Evolutionary conservation across 2,329 filamentous ascomycete species (phyloP).

Genomic region (Apiospora rasikravindrae): DNA sequence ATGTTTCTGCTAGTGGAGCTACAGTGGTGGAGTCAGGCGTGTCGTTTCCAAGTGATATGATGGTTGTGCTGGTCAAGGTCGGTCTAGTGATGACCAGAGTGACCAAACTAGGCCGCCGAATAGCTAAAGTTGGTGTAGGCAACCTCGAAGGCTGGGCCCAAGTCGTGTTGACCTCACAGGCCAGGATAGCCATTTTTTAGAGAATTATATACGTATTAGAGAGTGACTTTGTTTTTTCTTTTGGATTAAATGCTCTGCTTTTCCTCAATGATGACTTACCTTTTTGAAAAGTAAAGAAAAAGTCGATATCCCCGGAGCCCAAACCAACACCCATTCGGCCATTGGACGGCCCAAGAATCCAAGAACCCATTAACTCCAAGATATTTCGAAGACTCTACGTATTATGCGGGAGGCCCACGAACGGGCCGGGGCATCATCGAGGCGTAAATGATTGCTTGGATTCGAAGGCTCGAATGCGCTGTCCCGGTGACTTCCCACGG

Average conservation of each 20-base stretch:
- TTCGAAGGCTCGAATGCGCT: slow-evolving; percentile 6
- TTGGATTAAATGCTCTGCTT: background rate
- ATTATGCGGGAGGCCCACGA: slow-evolving; percentile 11
- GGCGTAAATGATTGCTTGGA: background rate
- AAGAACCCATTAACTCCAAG: background rate
- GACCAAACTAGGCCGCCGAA: background rate
- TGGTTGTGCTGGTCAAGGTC: background rate
- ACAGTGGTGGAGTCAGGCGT: background rate
- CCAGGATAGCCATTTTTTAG: background rate
- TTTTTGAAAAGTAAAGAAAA: background rate
- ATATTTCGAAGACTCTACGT: background rate
- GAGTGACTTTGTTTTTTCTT: background rate
- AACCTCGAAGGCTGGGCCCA: background rate
- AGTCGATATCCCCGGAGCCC: background rate
- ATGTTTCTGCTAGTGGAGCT: background rate
- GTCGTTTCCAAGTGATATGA: background rate
- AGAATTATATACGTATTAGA: background rate
- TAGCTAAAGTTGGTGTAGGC: background rate
- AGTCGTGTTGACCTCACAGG: background rate
- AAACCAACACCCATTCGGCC: background rate
- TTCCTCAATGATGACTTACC: background rate
- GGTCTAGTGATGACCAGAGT: background rate
- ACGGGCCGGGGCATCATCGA: background rate
- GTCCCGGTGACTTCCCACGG: background rate
- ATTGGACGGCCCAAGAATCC: background rate